Evolutionary conservation across 1,139 yeast genomes (phyloP).

Genomic region (Saccharomyces hybrid): DNA sequence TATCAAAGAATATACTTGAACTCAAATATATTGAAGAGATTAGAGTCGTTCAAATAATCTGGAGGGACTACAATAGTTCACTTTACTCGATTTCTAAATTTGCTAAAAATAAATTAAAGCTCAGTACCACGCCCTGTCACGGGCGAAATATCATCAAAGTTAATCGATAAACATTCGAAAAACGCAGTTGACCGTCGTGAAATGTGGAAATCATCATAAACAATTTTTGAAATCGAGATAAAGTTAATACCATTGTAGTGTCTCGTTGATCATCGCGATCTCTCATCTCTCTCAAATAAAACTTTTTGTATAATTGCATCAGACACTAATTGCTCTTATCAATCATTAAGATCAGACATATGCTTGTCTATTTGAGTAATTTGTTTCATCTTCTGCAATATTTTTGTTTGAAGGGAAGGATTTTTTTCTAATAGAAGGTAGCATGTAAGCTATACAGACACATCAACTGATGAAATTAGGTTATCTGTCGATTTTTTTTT

Average conservation of each 20-base stretch:
- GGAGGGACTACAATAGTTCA: conserved; percentile 12
- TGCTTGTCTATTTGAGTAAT: conserved; percentile 72
- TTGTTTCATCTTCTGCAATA: conserved; percentile 56
- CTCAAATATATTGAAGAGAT: conserved; percentile 25
- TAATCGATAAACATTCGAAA: conserved; percentile 58
- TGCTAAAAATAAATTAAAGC: conserved; percentile 3
- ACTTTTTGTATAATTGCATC: conserved; percentile 16
- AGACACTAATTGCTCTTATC: conserved; percentile 27
- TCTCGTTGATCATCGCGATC: background rate
- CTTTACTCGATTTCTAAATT: conserved; percentile 12
- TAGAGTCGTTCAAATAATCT: background rate
- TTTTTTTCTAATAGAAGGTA: conserved; percentile 1
- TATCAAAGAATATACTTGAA: conserved; percentile 16
- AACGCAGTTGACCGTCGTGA: conserved; percentile 99
- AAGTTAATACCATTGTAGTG: background rate
- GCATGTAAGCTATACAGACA: conserved; percentile 13
- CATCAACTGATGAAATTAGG: conserved; percentile 22
- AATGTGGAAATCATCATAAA: conserved; percentile 89
- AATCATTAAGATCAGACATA: conserved; percentile 70
- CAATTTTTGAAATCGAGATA: conserved; percentile 25
- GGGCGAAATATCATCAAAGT: conserved; percentile 94
- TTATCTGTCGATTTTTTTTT: conserved; percentile 12
- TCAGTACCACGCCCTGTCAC: conserved; percentile 99
- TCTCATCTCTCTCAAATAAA: conserved; percentile 3
- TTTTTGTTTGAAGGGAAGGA: conserved; percentile 5